These are phyloP conservation scores for Exophiala alcalophila DNA, from an alignment of 2,329 filamentous ascomycete species.

Conservation along the genomic window DNA sequence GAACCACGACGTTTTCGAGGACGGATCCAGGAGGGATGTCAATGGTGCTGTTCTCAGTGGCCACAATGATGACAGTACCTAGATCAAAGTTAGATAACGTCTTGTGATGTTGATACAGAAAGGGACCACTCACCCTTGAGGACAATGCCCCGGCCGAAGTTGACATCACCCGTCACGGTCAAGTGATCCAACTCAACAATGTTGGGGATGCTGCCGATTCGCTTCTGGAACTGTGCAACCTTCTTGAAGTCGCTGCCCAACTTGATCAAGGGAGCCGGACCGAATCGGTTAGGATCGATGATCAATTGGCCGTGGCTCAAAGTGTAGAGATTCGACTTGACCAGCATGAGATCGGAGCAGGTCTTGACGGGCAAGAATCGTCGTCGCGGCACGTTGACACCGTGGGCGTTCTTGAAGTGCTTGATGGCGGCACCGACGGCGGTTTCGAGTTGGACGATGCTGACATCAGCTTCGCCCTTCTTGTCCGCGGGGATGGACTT, in stretches of 20 bases:
- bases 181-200: conserved; percentile 64
- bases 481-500: conserved; percentile 98
- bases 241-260: conserved; percentile 99
- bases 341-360: conserved; percentile 97
- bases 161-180: conserved; percentile 96
- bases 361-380: conserved; percentile 99
- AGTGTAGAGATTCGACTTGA: conserved; percentile 99
- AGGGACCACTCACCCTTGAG: conserved; percentile 65
- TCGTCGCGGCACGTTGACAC: conserved; percentile 95
- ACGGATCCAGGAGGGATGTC: conserved; percentile 96
- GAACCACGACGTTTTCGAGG: conserved; percentile 97
- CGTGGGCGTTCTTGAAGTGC: conserved; percentile 97
- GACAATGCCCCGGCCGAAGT: conserved; percentile 90
- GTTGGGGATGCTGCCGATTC: conserved; percentile 50
- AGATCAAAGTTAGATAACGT: conserved; percentile 15
- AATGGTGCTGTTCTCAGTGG: conserved; percentile 95
- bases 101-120: neutral
- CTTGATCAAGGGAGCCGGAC: conserved; percentile 96
- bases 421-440: conserved; percentile 97
- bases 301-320: conserved; percentile 97
- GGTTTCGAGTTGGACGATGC: conserved; percentile 96
- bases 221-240: conserved; percentile 71
- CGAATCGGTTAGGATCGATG: conserved; percentile 95
- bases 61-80: conserved; percentile 93
- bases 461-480: conserved; percentile 98